Base-by-base conservation (phyloP, 768 basidiomycete genomes). In the button mushroom (Agaricus bisporus) region DNA sequence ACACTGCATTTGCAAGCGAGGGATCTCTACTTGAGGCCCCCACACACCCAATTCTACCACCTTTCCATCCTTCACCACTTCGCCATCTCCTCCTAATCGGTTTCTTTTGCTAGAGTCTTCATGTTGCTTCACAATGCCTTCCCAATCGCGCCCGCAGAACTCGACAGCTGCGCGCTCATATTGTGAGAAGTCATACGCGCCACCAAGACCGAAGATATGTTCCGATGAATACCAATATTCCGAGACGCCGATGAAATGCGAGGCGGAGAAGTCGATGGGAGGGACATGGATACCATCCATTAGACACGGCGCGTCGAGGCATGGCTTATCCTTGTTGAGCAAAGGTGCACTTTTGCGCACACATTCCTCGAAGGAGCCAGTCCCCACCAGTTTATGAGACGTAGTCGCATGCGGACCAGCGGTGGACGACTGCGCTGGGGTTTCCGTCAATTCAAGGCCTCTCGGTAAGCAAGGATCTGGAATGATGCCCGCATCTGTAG, bases 181-280 rank as follows among this genome's bases (percentile, higher is more conserved):
- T 66, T 95, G 88, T 25, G 93, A 90, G 64, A 91, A 95, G 66
- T 98, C 90, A 72, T 98, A 99, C 18, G 93, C 79, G 2, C 97
- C 97, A 18, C 94, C 95, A 2, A 98, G 78, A 1, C 91, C 91
- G 61, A 97, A 93, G 45, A 98, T 88, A 66, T 98, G 94, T 61
- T 99, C 94, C 9, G 94, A 92, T 22, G 95, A 98, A 69, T 98
- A 98, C 95, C 95, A 99, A 66, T 98, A 99, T 68, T 99, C 97
- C 12, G 92, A 95, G 37, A 99, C 86, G 3, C 97, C 97, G 61
- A 99, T 97, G 67, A 98, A 99, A 51, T 86, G 88, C 11, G 91
- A 91, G 32, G 85, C 91, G 37, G 82, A 80, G 67, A 98, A 99
- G 70, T 98, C 91, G 63, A 98, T 98, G 1, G 85, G 81, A 5